Evolutionary conservation across 805 yeast genomes (phyloP).

Genomic region (Ogataea dorogensis): DNA sequence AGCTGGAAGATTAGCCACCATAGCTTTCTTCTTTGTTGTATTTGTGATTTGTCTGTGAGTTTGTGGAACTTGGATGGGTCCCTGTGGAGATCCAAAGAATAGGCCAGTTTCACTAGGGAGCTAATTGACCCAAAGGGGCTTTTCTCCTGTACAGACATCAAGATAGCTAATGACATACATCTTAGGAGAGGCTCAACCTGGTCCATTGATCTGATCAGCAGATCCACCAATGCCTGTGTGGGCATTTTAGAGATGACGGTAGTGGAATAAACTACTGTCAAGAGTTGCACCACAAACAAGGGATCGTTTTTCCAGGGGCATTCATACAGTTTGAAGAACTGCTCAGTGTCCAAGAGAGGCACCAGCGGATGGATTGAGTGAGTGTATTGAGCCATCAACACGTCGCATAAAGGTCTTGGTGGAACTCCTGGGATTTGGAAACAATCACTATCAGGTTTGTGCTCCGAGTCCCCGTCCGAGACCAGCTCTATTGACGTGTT

Average conservation of each 20-base stretch:
- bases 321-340: background rate
- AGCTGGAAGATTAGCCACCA: constrained; percentile 69
- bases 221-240: constrained; percentile 1
- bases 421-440: background rate
- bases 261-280: constrained; percentile 2
- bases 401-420: constrained; percentile 1
- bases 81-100: constrained; percentile 52
- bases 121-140: constrained; percentile 52
- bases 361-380: constrained; percentile 4
- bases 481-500: constrained; percentile 5
- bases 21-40: constrained; percentile 53
- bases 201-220: background rate
- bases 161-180: constrained; percentile 1
- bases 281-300: constrained; percentile 1
- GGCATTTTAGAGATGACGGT: constrained; percentile 3
- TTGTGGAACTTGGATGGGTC: constrained; percentile 55
- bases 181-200: background rate
- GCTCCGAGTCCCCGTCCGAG: background rate
- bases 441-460: background rate
- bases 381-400: constrained; percentile 1
- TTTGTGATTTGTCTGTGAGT: constrained; percentile 44
- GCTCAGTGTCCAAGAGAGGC: background rate
- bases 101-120: constrained; percentile 53
- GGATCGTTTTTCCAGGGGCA: constrained; percentile 1
- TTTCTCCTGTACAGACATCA: constrained; percentile 5